Base-by-base conservation (phyloP, 257 asterid species). In the Salvia hispanica region DNA sequence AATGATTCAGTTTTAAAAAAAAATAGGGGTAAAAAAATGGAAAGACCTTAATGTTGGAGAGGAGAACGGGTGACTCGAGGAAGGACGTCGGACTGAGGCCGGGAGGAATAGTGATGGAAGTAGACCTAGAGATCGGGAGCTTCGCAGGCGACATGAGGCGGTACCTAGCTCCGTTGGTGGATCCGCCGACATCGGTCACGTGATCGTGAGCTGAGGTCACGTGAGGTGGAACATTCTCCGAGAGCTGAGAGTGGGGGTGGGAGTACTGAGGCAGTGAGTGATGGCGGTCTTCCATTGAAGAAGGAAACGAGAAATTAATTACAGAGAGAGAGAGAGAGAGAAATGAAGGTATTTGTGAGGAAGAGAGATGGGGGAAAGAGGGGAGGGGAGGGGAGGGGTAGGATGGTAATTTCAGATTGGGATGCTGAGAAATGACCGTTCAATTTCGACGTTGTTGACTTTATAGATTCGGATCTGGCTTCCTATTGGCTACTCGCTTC, bases 71-170 rank as follows among this genome's bases (percentile, higher is more conserved):
- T 3, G 99, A 94, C 66, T 94, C 99, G 60, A 91, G 95, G 45
- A 93, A 85, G 56, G 99, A 86, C 3, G 99, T 85, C 40, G 99
- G 99, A 44, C 99, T 93, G 78, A 86, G 94, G 15, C 96, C 96
- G 45, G 97, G 95, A 9, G 99, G 97, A 71, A 85, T 88, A 13
- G 91, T 84, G 47, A 94, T 82, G 72, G 90, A 84, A 61, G 95
- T 64, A 0, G 99, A 84, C 86, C 97, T 86, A 63, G 95, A 84
- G 88, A 93, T 93, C 90, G 97, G 97, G 77, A 93, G 99, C 92
- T 93, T 87, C 10, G 95, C 95, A 70, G 97, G 99, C 36, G 96
- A 91, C 95, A 88, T 79, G 48, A 94, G 95, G 69, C 89, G 85
- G 79, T 88, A 94, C 74, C 77, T 81, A 66, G 97, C 99, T 45